Percentiles rank a stretch among this genome's conserved stretches.
phyloP scores from a whole-genome alignment of 2,329 filamentous ascomycete genomes.

The Arthrocladium fulminans region DNA sequence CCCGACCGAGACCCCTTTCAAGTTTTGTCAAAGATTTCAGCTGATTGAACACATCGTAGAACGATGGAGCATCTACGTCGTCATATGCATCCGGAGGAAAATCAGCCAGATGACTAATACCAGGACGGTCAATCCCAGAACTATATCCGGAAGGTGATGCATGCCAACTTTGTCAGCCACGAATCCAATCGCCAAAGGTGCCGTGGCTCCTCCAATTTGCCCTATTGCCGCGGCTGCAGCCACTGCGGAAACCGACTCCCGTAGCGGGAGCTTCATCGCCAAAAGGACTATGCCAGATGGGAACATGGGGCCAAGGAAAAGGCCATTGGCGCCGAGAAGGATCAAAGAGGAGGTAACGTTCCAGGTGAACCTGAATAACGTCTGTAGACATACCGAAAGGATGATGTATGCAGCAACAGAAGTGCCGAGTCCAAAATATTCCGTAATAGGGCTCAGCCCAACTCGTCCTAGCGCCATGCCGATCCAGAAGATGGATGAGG shows the following conservation, averaged over 20 bases:
- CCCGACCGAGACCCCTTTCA: too few relatives aligned
- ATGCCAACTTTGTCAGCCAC: conserved; percentile 14
- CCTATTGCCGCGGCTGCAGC: conserved; percentile 38
- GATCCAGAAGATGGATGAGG: conserved; percentile 38
- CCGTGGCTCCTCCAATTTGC: conserved; percentile 36
- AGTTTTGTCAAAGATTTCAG: background rate
- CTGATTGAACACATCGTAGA: background rate
- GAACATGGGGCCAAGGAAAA: conserved; percentile 36
- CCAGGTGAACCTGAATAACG: conserved; percentile 7
- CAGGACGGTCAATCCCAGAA: conserved; percentile 5
- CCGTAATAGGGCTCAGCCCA: conserved; percentile 27
- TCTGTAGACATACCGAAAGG: conserved; percentile 6
- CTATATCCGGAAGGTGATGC: conserved; percentile 11
- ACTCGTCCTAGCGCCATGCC: conserved; percentile 38
- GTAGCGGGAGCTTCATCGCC: conserved; percentile 29
- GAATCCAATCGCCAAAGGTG: conserved; percentile 38
- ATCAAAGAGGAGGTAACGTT: conserved; percentile 24
- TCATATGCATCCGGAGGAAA: conserved; percentile 6
- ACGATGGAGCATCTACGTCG: background rate
- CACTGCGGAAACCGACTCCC: conserved; percentile 37
- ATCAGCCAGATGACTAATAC: conserved; percentile 12
- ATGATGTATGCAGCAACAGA: conserved; percentile 25
- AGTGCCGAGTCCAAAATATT: conserved; percentile 25
- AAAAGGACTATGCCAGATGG: conserved; percentile 35
- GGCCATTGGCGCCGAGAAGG: conserved; percentile 29